Evolutionary conservation across 352 stramenopile species (phyloP).

Genomic region (Salisapilia sapeloensis): DNA sequence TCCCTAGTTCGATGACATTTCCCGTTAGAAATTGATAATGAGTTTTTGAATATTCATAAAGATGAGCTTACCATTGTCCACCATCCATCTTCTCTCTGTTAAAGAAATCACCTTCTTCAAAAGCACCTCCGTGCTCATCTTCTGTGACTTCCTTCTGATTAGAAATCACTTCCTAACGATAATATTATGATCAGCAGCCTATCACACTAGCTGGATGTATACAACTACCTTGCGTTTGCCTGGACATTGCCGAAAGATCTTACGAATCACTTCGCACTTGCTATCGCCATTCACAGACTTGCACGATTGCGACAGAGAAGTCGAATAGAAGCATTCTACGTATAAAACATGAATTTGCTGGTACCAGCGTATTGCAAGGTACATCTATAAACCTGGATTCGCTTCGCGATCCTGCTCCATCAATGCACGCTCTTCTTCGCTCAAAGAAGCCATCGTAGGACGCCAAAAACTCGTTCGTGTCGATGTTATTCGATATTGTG

Average conservation of each 20-base stretch:
- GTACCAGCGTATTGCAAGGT: background rate
- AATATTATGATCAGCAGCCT: too few species aligned
- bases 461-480: background rate
- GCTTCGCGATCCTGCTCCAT: conserved; percentile 56
- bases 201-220: too few species aligned
- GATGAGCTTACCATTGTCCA: conserved; percentile 12
- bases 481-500: too few species aligned
- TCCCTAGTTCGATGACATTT: conserved; percentile 4
- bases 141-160: conserved; percentile 65
- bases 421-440: conserved; percentile 47
- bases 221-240: conserved; percentile 40
- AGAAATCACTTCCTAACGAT: conserved; percentile 37
- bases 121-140: conserved; percentile 37
- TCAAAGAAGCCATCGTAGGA: conserved; percentile 32
- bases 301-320: conserved; percentile 56
- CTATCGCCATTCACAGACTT: conserved; percentile 67
- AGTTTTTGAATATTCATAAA: background rate
- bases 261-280: conserved; percentile 74
- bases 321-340: conserved; percentile 65
- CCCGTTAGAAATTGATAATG: too few species aligned
- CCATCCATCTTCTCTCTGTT: conserved; percentile 52
- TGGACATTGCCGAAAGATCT: conserved; percentile 73
- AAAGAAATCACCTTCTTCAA: conserved; percentile 51
- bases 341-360: background rate
- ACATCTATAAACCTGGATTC: conserved; percentile 18